Percentiles rank a stretch among this genome's conserved stretches.
Conservation (phyloP, 1,284 basidiomycete species). For the Moniliella sp. region DNA sequence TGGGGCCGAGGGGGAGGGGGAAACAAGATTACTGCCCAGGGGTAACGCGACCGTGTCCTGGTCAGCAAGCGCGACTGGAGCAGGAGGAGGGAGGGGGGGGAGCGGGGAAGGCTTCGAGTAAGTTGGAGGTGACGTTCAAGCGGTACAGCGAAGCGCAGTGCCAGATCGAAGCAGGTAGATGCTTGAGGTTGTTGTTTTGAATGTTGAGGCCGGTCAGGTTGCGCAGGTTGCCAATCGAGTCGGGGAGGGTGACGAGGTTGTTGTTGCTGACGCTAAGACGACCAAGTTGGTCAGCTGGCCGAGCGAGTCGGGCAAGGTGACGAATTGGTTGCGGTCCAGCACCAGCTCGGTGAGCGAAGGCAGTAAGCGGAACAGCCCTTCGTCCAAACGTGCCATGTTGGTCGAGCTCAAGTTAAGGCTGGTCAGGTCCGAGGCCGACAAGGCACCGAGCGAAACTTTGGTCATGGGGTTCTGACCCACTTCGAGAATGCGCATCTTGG, state of each 20-base stretch:
- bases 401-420: conserved; percentile 70
- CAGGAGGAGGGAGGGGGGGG: too few relatives aligned
- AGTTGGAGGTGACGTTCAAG: conserved; percentile 78
- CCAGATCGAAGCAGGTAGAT: conserved; percentile 62
- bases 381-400: conserved; percentile 66
- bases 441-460: conserved; percentile 22
- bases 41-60: too few relatives aligned
- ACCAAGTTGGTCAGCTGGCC: conserved; percentile 54
- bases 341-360: conserved; percentile 17
- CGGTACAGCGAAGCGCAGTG: conserved; percentile 51
- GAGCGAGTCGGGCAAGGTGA: conserved; percentile 58
- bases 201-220: conserved; percentile 59
- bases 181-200: conserved; percentile 72
- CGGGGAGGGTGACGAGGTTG: conserved; percentile 55
- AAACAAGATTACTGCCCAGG: too few relatives aligned
- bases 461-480: conserved; percentile 27
- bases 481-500: conserved; percentile 12
- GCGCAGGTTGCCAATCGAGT: conserved; percentile 54
- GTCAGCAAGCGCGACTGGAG: too few relatives aligned
- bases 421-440: conserved; percentile 47
- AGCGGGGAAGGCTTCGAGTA: conserved; percentile 53
- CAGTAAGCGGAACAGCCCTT: conserved; percentile 33
- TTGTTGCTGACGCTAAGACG: conserved; percentile 65
- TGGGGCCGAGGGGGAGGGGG: conserved; percentile 9
- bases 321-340: conserved; percentile 46